Conservation (phyloP, 257 asterid species). For the Gentiana straminea region DNA sequence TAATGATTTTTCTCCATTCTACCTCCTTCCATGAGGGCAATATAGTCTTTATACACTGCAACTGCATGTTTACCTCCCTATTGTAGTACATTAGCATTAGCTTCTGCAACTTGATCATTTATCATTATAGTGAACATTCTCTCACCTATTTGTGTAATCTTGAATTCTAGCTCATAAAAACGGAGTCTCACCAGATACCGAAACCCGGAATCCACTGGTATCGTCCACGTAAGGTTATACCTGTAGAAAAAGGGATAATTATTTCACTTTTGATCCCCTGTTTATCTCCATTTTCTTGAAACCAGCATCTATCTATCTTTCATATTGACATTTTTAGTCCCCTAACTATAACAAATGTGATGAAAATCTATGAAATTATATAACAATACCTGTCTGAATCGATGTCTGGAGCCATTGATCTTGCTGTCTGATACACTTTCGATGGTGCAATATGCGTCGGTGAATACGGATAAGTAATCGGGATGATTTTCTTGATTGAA, state of each 20-base stretch:
- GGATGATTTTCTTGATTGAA: constrained; percentile 18
- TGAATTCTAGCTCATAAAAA: constrained; percentile 26
- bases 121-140: constrained; percentile 28
- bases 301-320: too few species aligned
- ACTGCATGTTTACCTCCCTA: constrained; percentile 24
- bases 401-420: constrained; percentile 18
- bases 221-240: constrained; percentile 35
- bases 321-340: too few species aligned
- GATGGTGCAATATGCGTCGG: constrained; percentile 27
- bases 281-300: too few species aligned
- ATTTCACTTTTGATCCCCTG: too few species aligned
- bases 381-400: background rate
- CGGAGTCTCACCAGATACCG: constrained; percentile 59
- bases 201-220: constrained; percentile 50
- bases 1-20: constrained; percentile 25
- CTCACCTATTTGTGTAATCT: constrained; percentile 14
- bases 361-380: too few species aligned
- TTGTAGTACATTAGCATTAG: constrained; percentile 21
- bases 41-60: constrained; percentile 40
- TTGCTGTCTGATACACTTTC: constrained; percentile 37
- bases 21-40: constrained; percentile 55
- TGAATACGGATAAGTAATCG: constrained; percentile 12
- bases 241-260: too few species aligned
- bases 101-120: constrained; percentile 41
- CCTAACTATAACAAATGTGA: too few species aligned